Conservation (phyloP, 163 green algal genomes). For the Coccomyxa subellipsoidea region DNA sequence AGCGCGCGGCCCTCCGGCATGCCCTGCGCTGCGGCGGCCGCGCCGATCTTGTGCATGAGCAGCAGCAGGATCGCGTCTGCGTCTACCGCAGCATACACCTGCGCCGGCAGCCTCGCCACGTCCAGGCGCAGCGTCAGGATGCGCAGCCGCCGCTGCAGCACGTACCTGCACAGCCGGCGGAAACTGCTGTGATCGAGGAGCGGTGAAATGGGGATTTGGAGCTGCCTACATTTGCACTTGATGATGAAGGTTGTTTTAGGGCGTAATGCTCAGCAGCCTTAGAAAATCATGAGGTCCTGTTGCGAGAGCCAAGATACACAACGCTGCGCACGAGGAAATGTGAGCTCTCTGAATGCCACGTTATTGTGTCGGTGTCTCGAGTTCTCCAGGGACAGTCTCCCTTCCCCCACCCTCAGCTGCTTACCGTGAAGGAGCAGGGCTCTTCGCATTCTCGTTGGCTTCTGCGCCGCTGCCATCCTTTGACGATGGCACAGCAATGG, state of each 20-base stretch:
- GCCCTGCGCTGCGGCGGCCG: slow-evolving; percentile 40
- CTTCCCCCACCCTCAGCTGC: too few species aligned
- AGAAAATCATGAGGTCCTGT: too few species aligned
- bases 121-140: slow-evolving; percentile 51
- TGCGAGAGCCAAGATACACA: too few species aligned
- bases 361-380: too few species aligned
- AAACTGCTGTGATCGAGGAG: not conserved
- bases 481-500: slow-evolving; percentile 42
- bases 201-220: too few species aligned
- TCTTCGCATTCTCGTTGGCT: not conserved
- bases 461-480: not conserved
- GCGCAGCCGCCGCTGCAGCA: slow-evolving; percentile 63
- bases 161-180: slow-evolving; percentile 30
- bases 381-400: too few species aligned
- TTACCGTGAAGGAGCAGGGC: not conserved
- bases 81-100: slow-evolving; percentile 60
- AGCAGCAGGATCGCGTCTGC: slow-evolving; percentile 60
- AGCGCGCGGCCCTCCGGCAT: slow-evolving; percentile 54
- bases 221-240: too few species aligned
- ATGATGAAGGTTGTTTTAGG: too few species aligned
- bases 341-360: too few species aligned
- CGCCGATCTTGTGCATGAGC: slow-evolving; percentile 76
- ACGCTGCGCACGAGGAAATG: too few species aligned
- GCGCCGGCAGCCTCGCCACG: slow-evolving; percentile 42
- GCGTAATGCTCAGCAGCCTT: too few species aligned